These are phyloP conservation scores for Kodamaea neixiangensis DNA, from an alignment of 805 yeast species.

Conservation along the genomic window DNA sequence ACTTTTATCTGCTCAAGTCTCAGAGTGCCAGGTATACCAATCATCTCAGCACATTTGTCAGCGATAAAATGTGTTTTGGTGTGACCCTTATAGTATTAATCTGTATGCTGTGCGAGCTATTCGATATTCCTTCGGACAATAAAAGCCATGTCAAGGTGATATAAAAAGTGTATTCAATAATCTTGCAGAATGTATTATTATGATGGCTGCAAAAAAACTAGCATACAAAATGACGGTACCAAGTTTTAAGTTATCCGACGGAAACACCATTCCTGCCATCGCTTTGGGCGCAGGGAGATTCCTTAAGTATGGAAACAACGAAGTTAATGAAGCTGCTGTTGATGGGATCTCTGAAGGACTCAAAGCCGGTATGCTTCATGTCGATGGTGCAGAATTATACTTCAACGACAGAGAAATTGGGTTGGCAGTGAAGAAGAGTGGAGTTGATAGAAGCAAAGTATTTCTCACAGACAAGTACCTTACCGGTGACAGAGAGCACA, in stretches of 20 bases:
- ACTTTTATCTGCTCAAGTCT: too few relatives aligned
- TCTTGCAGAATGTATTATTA: too few relatives aligned
- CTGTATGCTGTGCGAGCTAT: too few relatives aligned
- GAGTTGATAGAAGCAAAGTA: slow-evolving; percentile 42
- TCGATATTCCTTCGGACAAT: neutral
- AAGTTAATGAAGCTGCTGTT: slow-evolving; percentile 35
- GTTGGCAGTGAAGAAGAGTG: slow-evolving; percentile 45
- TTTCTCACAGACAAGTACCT: slow-evolving; percentile 63
- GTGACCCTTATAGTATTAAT: too few relatives aligned
- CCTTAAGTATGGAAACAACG: slow-evolving; percentile 32
- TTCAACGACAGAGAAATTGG: slow-evolving; percentile 59
- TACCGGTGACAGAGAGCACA: slow-evolving; percentile 17
- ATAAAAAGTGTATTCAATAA: too few relatives aligned
- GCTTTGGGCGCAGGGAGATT: slow-evolving; percentile 47
- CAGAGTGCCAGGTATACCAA: too few relatives aligned
- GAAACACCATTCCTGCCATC: slow-evolving; percentile 41
- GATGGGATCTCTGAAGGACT: slow-evolving; percentile 49
- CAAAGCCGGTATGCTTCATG: slow-evolving; percentile 53
- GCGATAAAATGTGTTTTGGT: too few relatives aligned
- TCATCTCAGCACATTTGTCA: too few relatives aligned
- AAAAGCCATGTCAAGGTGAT: neutral
- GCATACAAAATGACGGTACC: neutral
- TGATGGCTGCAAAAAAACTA: neutral
- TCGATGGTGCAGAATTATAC: slow-evolving; percentile 70
- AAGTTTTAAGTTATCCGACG: slow-evolving; percentile 29